Evolutionary conservation across 371 early-diverging fungal species (phyloP).

Genomic region (Mucor sp.): DNA sequence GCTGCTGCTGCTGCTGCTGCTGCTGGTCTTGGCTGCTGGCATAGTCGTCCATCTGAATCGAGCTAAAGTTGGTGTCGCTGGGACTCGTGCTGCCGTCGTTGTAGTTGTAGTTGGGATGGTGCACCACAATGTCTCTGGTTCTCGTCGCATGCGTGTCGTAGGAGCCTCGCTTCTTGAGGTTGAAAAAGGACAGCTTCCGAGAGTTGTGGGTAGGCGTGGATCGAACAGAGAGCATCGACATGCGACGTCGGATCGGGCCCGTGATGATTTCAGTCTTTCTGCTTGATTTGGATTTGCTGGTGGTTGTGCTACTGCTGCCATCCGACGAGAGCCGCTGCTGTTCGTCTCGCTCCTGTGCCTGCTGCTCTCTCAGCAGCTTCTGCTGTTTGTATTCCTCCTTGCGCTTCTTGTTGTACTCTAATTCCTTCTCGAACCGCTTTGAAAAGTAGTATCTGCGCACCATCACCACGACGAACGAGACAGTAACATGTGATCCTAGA

Average conservation of each 20-base stretch:
- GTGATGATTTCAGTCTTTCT: not conserved
- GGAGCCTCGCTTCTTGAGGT: not conserved
- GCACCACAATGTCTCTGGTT: constrained; percentile 12
- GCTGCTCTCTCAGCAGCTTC: constrained; percentile 9
- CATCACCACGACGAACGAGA: constrained; percentile 37
- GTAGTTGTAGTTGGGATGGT: constrained; percentile 1
- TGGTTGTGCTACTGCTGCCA: not conserved
- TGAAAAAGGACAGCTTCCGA: constrained; percentile 1
- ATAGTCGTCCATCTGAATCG: constrained; percentile 9
- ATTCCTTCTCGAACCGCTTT: constrained; percentile 36
- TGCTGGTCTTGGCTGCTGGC: not conserved
- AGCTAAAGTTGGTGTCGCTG: not conserved
- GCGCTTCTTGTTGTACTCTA: constrained; percentile 30
- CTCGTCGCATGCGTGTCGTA: constrained; percentile 1
- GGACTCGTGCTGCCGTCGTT: not conserved
- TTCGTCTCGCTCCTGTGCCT: constrained; percentile 2
- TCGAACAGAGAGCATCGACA: constrained; percentile 29
- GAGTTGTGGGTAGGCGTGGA: constrained; percentile 21
- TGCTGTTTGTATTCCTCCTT: constrained; percentile 26
- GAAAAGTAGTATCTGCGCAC: constrained; percentile 42
- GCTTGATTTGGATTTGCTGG: not conserved
- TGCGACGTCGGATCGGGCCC: constrained; percentile 24
- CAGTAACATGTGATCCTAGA: constrained; percentile 33
- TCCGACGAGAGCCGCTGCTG: not conserved
- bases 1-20: not conserved